These are phyloP conservation scores for Lasiodiplodia sp. DNA, from an alignment of 2,329 filamentous ascomycete genomes.

Conservation along the genomic window DNA sequence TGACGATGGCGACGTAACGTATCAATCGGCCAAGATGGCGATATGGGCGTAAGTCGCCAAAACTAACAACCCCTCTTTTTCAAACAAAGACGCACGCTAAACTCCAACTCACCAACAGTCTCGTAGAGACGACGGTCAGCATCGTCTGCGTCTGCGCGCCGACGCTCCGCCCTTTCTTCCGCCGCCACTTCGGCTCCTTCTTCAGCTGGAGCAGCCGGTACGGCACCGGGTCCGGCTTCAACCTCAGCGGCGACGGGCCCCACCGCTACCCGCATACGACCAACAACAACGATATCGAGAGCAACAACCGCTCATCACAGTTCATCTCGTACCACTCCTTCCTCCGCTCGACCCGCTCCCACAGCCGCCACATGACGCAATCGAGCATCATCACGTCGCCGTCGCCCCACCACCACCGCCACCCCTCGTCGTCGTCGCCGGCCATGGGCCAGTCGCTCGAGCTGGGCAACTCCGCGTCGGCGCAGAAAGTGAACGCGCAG, in stretches of 20 bases:
- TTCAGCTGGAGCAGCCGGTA: constrained; percentile 4
- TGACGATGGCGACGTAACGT: not conserved
- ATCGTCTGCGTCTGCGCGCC: constrained; percentile 23
- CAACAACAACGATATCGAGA: not conserved
- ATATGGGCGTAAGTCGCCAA: constrained; percentile 4
- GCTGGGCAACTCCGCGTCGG: not conserved
- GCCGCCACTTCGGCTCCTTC: constrained; percentile 20
- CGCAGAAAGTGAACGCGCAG: constrained; percentile 2
- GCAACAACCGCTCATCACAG: no score
- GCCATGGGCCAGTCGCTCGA: not conserved
- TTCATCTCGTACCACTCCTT: not conserved
- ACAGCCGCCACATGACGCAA: constrained; percentile 3
- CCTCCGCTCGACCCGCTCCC: constrained; percentile 1
- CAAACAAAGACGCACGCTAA: not conserved
- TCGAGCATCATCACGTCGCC: not conserved
- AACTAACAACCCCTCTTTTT: not conserved
- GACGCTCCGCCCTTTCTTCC: constrained; percentile 21
- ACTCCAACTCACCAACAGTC: not conserved
- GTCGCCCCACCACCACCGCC: not conserved
- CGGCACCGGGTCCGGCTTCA: not conserved
- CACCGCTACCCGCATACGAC: no score
- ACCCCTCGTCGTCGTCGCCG: not conserved
- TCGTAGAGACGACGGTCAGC: constrained; percentile 15
- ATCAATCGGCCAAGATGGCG: not conserved
- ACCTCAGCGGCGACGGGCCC: no score